Conservation (phyloP, 371 early-diverging fungal genomes). For the Cokeromyces recurvatus region DNA sequence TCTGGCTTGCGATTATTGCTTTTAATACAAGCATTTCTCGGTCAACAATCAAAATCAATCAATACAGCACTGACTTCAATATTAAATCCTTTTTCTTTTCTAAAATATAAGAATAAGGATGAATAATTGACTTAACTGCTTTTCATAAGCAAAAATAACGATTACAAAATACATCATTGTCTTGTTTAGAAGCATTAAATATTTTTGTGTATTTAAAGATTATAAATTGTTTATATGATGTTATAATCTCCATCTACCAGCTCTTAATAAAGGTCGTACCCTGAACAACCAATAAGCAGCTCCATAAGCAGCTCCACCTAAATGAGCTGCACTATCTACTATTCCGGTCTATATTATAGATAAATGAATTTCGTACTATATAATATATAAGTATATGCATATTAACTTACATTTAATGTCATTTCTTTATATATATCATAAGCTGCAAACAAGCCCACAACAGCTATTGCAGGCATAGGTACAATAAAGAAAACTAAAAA, state of each 20-base stretch:
- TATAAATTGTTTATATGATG: no score
- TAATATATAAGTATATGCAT: neutral
- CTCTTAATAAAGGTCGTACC: slow-evolving; percentile 39
- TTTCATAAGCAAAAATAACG: no score
- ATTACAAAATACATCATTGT: no score
- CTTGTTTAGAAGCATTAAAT: no score
- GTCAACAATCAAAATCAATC: no score
- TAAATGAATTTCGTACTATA: neutral
- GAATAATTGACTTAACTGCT: no score
- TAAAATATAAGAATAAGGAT: no score
- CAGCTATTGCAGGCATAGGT: slow-evolving; percentile 52
- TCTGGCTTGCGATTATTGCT: no score
- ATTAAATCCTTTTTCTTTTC: no score
- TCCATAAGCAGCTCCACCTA: slow-evolving; percentile 57
- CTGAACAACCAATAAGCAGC: slow-evolving; percentile 48
- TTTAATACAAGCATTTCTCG: no score
- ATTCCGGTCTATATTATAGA: slow-evolving; percentile 26
- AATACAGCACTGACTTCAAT: no score
- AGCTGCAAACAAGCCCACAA: slow-evolving; percentile 41
- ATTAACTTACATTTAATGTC: slow-evolving; percentile 26
- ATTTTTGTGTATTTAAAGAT: no score
- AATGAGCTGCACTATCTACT: slow-evolving; percentile 54
- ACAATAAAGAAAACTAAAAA: slow-evolving; percentile 55
- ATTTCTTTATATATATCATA: slow-evolving; percentile 40
- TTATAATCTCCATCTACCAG: slow-evolving; percentile 26